Evolutionary conservation across 176 grass and related monocot species (phyloP), one percentile per base, ranked within the genome.

Genomic region (Metroxylon sagu): DNA sequence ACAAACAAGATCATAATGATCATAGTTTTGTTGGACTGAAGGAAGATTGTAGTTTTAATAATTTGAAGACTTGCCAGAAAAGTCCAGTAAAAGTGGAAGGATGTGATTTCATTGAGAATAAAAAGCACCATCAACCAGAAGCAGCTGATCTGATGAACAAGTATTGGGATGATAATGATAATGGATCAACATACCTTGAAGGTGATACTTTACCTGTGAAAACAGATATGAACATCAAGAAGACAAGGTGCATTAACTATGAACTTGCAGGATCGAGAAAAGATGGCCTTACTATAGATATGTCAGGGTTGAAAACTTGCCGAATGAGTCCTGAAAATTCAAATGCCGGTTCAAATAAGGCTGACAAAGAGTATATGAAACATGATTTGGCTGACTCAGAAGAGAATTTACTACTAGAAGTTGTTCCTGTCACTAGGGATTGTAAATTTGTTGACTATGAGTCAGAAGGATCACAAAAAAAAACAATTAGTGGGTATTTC

Each of bases 151-250:
- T 29, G 19, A 53, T 15, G 7, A 25, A 14, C 17, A 28, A 10
- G 26, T 15, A 67, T 67, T 3, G 7, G 18, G 7, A 12, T 18
- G 4, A 21, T 30, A 17, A 54, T 54, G 26, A 53, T 54, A 50
- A 67, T 23, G 63, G 16, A 30, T 53, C 50, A 31, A 21, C 5
- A n/a, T 14, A 23, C 4, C 3, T 29, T 67, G 49, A 28, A 53
- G 26, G 17, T 66, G 23, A 26, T 18, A 53, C 18, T 16, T 49
- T 35, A 65, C 60, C 23, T 52, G 61, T 12, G n/a, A 48, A 49
- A 29, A 69, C 16, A 28, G 61, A 60, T 66, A 18, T 60, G 15
- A 48, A 6, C 56, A 60, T 48, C 68, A 31, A 72, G 61, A 48
- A 65, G 53, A 29, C n/a, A 49, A 19, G 43, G 17, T 25, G 16